Conservation (phyloP, 2,329 filamentous ascomycete species). For the Penicillium expansum region DNA sequence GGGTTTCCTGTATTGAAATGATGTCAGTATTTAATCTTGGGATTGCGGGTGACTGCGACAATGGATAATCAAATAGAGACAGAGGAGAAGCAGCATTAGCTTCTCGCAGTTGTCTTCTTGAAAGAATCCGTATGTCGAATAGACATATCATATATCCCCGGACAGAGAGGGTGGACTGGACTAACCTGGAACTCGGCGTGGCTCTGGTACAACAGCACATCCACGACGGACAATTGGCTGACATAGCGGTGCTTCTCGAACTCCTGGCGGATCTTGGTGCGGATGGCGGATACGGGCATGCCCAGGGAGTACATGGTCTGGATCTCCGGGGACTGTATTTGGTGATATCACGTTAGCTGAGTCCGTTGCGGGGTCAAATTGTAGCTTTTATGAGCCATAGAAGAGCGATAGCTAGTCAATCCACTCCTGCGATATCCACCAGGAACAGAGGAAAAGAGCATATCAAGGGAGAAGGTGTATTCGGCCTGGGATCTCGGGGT, state of each 20-base stretch:
- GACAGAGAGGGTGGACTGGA: neutral
- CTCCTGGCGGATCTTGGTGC: slow-evolving; percentile 92
- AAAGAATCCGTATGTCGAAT: neutral
- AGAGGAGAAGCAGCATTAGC: neutral
- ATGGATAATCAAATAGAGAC: neutral
- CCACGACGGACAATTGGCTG: slow-evolving; percentile 80
- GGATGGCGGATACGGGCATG: slow-evolving; percentile 79
- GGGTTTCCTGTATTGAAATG: slow-evolving; percentile 69
- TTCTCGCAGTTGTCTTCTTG: neutral
- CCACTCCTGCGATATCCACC: too few species aligned
- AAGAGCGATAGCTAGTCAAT: neutral
- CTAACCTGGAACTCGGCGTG: slow-evolving; percentile 89
- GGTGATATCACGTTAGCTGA: slow-evolving; percentile 11
- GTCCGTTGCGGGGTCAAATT: neutral
- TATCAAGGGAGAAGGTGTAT: slow-evolving; percentile 8
- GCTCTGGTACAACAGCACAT: slow-evolving; percentile 86
- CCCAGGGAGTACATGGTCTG: slow-evolving; percentile 96
- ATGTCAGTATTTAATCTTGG: neutral
- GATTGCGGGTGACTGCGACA: neutral
- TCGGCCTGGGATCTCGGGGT: slow-evolving; percentile 12
- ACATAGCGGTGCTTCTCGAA: slow-evolving; percentile 96
- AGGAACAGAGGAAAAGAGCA: neutral
- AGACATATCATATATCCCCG: neutral
- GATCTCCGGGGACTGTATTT: slow-evolving; percentile 80
- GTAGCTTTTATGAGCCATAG: neutral